Conservation (phyloP, 352 stramenopile species). For the Plasmopara viticola region DNA sequence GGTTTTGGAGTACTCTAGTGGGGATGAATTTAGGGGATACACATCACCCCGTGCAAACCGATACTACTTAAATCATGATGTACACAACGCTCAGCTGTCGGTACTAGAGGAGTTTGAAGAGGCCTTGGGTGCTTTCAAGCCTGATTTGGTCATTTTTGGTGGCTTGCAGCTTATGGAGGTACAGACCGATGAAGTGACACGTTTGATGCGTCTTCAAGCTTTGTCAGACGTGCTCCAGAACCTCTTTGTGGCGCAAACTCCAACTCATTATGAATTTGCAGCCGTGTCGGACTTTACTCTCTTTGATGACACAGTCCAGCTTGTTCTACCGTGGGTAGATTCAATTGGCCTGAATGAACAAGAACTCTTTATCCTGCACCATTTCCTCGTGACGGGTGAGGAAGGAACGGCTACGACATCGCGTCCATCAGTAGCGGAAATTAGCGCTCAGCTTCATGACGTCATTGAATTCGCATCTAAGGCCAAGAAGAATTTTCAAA, state of each 20-base stretch:
- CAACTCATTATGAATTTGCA: constrained; percentile 79
- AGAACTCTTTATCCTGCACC: constrained; percentile 77
- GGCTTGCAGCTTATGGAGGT: constrained; percentile 83
- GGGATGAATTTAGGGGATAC: constrained; percentile 54
- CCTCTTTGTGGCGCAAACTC: constrained; percentile 47
- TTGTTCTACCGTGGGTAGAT: constrained; percentile 72
- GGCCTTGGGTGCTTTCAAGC: constrained; percentile 46
- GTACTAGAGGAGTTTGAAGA: constrained; percentile 74
- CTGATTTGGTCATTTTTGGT: constrained; percentile 74
- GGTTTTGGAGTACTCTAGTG: constrained; percentile 71
- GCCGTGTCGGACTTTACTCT: constrained; percentile 78
- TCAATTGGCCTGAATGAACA: constrained; percentile 82
- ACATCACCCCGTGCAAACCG: constrained; percentile 66
- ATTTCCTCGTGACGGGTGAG: constrained; percentile 71
- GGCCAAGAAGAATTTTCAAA: constrained; percentile 39
- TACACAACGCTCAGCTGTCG: constrained; percentile 74
- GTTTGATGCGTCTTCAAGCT: constrained; percentile 47
- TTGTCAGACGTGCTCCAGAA: constrained; percentile 70
- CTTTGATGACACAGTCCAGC: constrained; percentile 72
- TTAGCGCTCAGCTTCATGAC: constrained; percentile 65
- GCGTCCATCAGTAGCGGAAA: constrained; percentile 61
- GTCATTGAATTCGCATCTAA: constrained; percentile 53
- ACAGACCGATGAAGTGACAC: constrained; percentile 50
- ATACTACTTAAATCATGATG: constrained; percentile 85
- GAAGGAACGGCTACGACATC: constrained; percentile 70